Evolutionary conservation across 345 rosid genomes (phyloP).

Genomic region (Reutealis trisperma): DNA sequence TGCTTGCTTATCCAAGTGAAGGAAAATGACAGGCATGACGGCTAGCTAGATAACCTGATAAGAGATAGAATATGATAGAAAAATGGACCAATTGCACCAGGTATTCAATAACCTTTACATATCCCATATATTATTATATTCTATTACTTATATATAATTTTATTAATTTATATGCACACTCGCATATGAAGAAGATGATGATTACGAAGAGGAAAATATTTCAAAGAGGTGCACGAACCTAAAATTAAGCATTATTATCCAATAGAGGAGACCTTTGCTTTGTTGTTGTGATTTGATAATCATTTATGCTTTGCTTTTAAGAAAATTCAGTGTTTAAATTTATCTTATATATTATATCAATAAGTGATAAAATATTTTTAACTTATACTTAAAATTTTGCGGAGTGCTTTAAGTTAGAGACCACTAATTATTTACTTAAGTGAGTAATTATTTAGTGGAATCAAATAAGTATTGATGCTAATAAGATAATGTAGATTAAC

Average conservation of each 20-base stretch:
- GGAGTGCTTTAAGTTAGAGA: not conserved
- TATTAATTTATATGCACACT: too few species aligned
- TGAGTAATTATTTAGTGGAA: constrained; percentile 15
- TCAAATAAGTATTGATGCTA: constrained; percentile 1
- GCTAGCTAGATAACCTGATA: not conserved
- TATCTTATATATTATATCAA: too few species aligned
- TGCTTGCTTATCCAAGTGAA: constrained; percentile 8
- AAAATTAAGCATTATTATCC: not conserved
- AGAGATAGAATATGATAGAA: not conserved
- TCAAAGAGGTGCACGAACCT: not conserved
- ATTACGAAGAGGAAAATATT: not conserved
- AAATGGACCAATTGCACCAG: not conserved
- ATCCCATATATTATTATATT: too few species aligned
- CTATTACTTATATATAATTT: too few species aligned
- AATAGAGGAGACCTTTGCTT: too few species aligned
- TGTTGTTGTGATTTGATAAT: too few species aligned
- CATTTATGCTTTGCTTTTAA: too few species aligned
- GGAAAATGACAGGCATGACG: constrained; percentile 14
- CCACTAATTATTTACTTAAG: not conserved
- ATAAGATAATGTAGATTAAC: constrained; percentile 28
- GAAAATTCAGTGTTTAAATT: too few species aligned
- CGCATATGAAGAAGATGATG: not conserved
- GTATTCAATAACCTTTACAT: too few species aligned
- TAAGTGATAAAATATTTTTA: too few species aligned
- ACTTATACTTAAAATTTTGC: not conserved